phyloP scores from a whole-genome alignment of 345 rosid genomes.

The Balakata baccata region DNA sequence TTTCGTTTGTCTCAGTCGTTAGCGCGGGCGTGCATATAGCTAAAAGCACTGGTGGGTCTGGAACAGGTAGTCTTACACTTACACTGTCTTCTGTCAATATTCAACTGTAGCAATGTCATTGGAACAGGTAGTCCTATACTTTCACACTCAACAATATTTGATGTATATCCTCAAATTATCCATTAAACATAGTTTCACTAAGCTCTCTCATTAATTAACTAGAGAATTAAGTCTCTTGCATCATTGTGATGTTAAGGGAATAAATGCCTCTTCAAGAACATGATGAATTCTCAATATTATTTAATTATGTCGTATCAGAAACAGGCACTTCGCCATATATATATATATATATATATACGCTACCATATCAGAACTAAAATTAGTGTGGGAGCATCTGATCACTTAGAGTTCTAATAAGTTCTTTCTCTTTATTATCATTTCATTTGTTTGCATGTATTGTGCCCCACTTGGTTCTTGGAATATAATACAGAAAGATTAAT shows the following conservation, averaged over 20 bases:
- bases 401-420: background rate
- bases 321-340: background rate
- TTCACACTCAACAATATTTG: too few relatives aligned
- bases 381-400: conserved; percentile 16
- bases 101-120: conserved; percentile 9
- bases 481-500: conserved; percentile 8
- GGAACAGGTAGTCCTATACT: background rate
- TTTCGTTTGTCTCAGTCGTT: too few relatives aligned
- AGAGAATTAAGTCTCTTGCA: background rate
- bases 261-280: conserved; percentile 6
- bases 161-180: background rate
- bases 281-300: background rate
- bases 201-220: background rate
- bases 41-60: background rate
- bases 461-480: conserved; percentile 19
- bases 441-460: conserved; percentile 1
- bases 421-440: background rate
- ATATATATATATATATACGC: background rate
- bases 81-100: conserved; percentile 4
- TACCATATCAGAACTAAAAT: background rate
- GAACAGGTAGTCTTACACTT: too few relatives aligned
- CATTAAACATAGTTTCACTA: too few relatives aligned
- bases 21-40: too few relatives aligned
- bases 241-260: conserved; percentile 6
- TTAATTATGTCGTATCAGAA: conserved; percentile 14